Evolutionary conservation across 1,284 basidiomycete genomes (phyloP).

Genomic region (Ustilago xerochloae): DNA sequence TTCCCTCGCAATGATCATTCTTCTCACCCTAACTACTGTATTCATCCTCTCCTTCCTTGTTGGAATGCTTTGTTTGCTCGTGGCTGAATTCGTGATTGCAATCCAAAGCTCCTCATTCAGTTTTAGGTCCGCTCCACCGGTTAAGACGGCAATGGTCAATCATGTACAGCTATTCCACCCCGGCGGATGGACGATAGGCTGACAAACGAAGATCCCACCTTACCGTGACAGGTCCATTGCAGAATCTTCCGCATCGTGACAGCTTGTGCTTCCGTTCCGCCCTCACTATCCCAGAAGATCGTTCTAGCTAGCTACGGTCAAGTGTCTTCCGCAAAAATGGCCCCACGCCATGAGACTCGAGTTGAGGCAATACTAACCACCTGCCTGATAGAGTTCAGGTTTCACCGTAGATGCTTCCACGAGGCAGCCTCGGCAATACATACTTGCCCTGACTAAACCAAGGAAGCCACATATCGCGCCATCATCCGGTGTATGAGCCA

Average conservation of each 20-base stretch:
- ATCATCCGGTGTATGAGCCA: not conserved
- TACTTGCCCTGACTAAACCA: conserved; percentile 15
- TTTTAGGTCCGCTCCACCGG: not conserved
- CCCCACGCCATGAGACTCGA: not conserved
- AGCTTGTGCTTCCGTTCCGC: too few relatives aligned
- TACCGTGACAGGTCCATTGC: too few relatives aligned
- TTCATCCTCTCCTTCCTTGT: not conserved
- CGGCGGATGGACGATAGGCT: too few relatives aligned
- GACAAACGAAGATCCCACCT: not conserved
- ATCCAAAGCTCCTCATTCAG: not conserved
- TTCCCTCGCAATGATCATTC: conserved; percentile 3
- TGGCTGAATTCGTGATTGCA: not conserved
- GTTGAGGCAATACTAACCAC: not conserved
- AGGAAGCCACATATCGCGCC: conserved; percentile 2
- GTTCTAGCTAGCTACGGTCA: too few relatives aligned
- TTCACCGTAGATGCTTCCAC: not conserved
- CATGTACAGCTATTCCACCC: too few relatives aligned
- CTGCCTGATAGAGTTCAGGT: not conserved
- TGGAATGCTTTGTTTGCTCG: not conserved
- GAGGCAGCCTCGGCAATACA: conserved; percentile 13
- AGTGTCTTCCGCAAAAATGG: too few relatives aligned
- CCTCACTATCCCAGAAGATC: too few relatives aligned
- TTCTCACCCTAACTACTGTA: too few relatives aligned
- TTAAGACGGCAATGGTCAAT: not conserved
- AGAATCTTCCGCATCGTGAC: too few relatives aligned